phyloP scores from a whole-genome alignment of 164 flowering plant species.

The Tinospora cordifolia region DNA sequence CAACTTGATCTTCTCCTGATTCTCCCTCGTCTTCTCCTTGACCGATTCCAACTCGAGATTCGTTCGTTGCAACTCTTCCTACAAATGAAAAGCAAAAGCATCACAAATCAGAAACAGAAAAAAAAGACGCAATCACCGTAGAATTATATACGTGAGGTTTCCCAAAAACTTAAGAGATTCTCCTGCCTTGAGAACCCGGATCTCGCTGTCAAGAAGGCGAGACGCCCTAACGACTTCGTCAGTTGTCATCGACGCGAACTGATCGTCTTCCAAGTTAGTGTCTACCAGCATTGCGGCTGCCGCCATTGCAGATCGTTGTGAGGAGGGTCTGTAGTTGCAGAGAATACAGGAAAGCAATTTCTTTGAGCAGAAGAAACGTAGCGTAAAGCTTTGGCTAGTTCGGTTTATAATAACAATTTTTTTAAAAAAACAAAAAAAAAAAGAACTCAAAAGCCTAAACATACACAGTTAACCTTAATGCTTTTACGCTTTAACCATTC shows the following conservation, averaged over 20 bases:
- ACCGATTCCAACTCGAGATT: conserved; percentile 57
- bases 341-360: no score
- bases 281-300: conserved; percentile 75
- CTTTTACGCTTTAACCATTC: no score
- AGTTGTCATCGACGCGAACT: conserved; percentile 57
- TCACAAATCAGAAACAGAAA: background rate
- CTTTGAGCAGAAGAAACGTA: no score
- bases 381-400: no score
- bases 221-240: conserved; percentile 70
- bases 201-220: conserved; percentile 81
- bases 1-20: conserved; percentile 81
- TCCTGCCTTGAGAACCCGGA: conserved; percentile 59
- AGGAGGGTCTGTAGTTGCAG: background rate
- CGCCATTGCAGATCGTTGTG: conserved; percentile 34
- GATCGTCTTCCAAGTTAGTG: conserved; percentile 55
- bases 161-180: background rate
- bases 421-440: no score
- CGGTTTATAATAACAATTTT: no score
- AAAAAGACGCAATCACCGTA: conserved; percentile 2
- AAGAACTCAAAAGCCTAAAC: no score
- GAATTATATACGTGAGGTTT: no score
- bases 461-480: no score
- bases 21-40: conserved; percentile 81
- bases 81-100: conserved; percentile 1
- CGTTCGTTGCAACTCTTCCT: conserved; percentile 75